Evolutionary conservation across 176 grass and related monocot genomes (phyloP).

Genomic region (Bromus sterilis): DNA sequence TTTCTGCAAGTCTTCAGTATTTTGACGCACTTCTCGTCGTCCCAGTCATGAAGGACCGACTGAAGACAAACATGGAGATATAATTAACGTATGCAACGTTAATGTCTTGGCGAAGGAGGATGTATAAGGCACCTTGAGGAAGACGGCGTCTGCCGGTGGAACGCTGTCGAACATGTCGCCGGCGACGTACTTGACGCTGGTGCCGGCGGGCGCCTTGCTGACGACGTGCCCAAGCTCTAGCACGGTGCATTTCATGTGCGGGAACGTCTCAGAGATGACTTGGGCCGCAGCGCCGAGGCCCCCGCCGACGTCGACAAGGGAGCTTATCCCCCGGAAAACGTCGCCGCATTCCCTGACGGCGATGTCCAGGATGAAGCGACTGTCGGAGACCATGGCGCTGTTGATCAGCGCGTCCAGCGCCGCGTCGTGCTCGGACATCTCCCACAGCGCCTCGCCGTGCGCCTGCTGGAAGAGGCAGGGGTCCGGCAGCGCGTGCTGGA

Average conservation of each 20-base stretch:
- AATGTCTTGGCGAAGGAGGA: not conserved
- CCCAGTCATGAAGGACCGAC: conserved; percentile 58
- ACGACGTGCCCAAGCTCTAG: conserved; percentile 45
- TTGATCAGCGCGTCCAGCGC: conserved; percentile 21
- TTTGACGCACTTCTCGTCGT: conserved; percentile 28
- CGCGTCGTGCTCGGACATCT: not conserved
- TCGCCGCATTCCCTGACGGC: not conserved
- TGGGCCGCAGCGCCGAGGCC: not conserved
- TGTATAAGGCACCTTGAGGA: conserved; percentile 33
- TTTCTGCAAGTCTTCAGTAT: conserved; percentile 36
- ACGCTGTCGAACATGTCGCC: conserved; percentile 47
- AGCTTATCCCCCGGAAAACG: conserved; percentile 29
- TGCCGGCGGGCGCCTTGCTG: not conserved
- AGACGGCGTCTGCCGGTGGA: conserved; percentile 28
- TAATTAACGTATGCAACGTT: too few relatives aligned
- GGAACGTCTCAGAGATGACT: conserved; percentile 27
- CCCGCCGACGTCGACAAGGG: conserved; percentile 46
- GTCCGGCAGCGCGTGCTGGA: not conserved
- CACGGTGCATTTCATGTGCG: conserved; percentile 31
- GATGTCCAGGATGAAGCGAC: conserved; percentile 1
- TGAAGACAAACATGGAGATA: not conserved
- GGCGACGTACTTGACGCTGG: conserved; percentile 20
- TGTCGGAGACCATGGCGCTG: conserved; percentile 27
- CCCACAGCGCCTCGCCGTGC: not conserved
- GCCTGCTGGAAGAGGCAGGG: not conserved